A percentile compares a stretch with the other conserved stretches of the same genome.
Conservation (phyloP, 2,329 filamentous ascomycete genomes). For the Orbilia ellipsospora region DNA sequence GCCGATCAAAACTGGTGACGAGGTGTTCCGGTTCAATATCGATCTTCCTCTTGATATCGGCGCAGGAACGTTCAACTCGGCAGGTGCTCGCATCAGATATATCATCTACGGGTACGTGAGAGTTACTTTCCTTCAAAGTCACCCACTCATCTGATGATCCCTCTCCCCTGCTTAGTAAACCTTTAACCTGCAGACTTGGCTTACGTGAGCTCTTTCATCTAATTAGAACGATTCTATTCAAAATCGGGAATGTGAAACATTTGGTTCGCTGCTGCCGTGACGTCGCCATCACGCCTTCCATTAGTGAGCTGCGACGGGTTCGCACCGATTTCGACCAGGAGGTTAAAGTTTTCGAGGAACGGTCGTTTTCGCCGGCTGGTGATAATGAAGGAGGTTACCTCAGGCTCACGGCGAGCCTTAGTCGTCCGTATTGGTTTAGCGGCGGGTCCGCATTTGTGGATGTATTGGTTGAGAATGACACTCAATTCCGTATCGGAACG, state of each 20-base stretch:
- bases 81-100: constrained; percentile 58
- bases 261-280: constrained; percentile 58
- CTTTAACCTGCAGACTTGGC: neutral
- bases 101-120: constrained; percentile 57
- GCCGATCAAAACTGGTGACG: constrained; percentile 56
- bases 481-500: constrained; percentile 48
- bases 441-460: constrained; percentile 58
- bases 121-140: neutral
- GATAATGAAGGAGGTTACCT: constrained; percentile 42
- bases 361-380: constrained; percentile 50
- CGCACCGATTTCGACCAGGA: constrained; percentile 53
- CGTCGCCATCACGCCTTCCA: constrained; percentile 58
- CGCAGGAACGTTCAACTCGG: constrained; percentile 57
- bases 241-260: constrained; percentile 56
- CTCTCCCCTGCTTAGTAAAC: no score
- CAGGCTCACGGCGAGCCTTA: constrained; percentile 57
- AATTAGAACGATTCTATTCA: constrained; percentile 57
- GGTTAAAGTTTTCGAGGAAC: constrained; percentile 54
- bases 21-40: constrained; percentile 57
- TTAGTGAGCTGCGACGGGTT: constrained; percentile 54
- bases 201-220: constrained; percentile 18
- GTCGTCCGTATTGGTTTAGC: constrained; percentile 58
- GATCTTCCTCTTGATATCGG: constrained; percentile 58
- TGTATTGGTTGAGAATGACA: constrained; percentile 58
- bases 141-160: neutral